phyloP scores from a whole-genome alignment of 345 rosid genomes.

The Leavenworthia alabamica region DNA sequence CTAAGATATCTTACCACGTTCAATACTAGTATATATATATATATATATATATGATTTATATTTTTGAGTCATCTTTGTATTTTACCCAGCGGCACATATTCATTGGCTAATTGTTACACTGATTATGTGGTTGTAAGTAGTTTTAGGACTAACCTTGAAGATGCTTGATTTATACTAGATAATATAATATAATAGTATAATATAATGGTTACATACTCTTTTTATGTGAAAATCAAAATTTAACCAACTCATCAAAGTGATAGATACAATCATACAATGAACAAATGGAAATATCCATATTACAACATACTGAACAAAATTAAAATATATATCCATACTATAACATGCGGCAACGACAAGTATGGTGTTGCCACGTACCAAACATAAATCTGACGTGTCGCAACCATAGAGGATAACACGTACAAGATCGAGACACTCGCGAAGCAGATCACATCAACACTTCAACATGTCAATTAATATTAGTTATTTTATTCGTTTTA shows the following conservation, averaged over 20 bases:
- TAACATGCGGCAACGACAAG: conserved; percentile 17
- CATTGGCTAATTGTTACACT: too few species aligned
- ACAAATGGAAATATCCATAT: too few species aligned
- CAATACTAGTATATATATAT: too few species aligned
- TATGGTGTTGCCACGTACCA: conserved; percentile 19
- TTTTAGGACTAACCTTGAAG: too few species aligned
- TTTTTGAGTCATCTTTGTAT: too few species aligned
- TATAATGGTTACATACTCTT: neutral
- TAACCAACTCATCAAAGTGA: neutral
- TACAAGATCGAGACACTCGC: conserved; percentile 9
- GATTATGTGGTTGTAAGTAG: too few species aligned
- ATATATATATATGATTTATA: too few species aligned
- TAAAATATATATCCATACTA: neutral
- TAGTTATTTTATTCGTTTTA: conserved; percentile 5
- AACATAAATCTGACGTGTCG: conserved; percentile 19
- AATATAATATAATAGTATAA: too few species aligned
- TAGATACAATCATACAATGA: neutral
- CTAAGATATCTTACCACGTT: too few species aligned
- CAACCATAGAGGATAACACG: conserved; percentile 20
- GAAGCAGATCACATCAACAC: neutral
- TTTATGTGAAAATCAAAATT: neutral
- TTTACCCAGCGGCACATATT: too few species aligned
- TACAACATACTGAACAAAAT: neutral
- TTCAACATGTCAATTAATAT: too few species aligned
- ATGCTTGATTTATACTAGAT: too few species aligned